Evolutionary conservation across 192 early-diverging fungal species (phyloP), one percentile per base, ranked within the genome.

Genomic region (Chytriomyces sp.): DNA sequence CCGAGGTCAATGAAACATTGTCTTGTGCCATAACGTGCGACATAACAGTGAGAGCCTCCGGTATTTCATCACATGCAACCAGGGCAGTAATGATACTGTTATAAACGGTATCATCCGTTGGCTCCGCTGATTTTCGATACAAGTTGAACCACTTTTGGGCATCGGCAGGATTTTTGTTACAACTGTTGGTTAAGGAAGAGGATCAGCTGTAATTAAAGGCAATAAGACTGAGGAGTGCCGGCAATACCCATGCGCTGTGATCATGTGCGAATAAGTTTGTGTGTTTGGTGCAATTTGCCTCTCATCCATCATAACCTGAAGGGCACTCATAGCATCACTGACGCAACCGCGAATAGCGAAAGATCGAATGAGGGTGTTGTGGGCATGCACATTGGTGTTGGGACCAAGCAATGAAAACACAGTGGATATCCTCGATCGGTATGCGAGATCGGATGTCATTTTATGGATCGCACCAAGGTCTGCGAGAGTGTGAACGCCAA

Each of bases 61-160:
- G 71, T n/a, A 73, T 43, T 44, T 73, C 71, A 18, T 60, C 71
- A 45, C 28, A 10, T 13, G 10, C 20, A 8, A 73, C 61, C 59
- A 45, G 47, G 6, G 71, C 71, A 2, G 43, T 24, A 8, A 73
- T 62, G 7, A 73, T 20, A 45, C 26, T 63, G 60, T 18, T 46
- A 48, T 73, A 73, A n/a, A 60, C 59, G 11, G n/a, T 60, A n/a
- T 73, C 60, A 3, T 7, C 10, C 6, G 71, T 73, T 8, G 57
- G 18, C 23, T 63, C 71, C 20, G 60, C 61, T 43, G 71, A 73
- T 44, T 73, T 73, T 16, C 71, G 23, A 60, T 73, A 73, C n/a
- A 63, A 44, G 46, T 73, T 60, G 45, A 73, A 73, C 71, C 71
- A 73, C 43, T 63, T 63, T 62, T 61, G 53, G 45, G 71, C 57